These are phyloP conservation scores for Paraconiothyrium brasiliense DNA, from an alignment of 2,329 filamentous ascomycete species.

Conservation along the genomic window DNA sequence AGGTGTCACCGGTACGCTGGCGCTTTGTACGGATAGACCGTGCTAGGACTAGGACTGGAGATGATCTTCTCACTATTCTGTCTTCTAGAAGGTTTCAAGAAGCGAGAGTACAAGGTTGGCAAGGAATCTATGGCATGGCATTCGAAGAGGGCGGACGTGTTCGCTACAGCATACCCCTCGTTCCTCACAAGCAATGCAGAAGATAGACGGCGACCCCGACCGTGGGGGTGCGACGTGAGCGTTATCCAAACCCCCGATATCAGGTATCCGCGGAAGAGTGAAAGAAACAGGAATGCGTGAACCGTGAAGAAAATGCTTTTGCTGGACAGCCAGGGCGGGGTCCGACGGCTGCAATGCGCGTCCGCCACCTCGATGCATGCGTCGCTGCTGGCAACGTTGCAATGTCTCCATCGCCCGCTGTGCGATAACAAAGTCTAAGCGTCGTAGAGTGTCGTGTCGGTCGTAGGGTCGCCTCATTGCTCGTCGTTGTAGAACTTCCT, in stretches of 20 bases:
- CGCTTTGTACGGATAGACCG: neutral
- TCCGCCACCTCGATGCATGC: conserved; percentile 3
- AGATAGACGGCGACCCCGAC: conserved; percentile 9
- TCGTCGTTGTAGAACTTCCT: conserved; percentile 73
- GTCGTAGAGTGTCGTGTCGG: conserved; percentile 7
- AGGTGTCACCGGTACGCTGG: neutral
- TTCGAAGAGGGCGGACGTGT: conserved; percentile 2
- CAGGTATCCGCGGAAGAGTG: conserved; percentile 12
- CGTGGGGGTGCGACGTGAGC: conserved; percentile 5
- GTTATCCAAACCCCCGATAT: conserved; percentile 9
- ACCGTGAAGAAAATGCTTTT: conserved; percentile 11
- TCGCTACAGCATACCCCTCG: conserved; percentile 18
- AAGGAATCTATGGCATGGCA: conserved; percentile 8
- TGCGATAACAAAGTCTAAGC: neutral
- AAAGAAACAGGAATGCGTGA: conserved; percentile 9
- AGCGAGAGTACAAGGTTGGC: conserved; percentile 4
- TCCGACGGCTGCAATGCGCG: conserved; percentile 5
- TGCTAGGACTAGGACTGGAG: neutral
- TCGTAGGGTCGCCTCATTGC: conserved; percentile 18
- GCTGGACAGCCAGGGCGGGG: conserved; percentile 1
- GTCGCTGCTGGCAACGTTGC: neutral
- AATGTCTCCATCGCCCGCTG: neutral
- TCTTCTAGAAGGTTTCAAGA: conserved; percentile 3
- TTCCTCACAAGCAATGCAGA: conserved; percentile 26
- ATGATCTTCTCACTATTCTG: conserved; percentile 1